Evolutionary conservation across 495 filamentous ascomycete genomes (phyloP).

Genomic region (Hypoxylon rickii): DNA sequence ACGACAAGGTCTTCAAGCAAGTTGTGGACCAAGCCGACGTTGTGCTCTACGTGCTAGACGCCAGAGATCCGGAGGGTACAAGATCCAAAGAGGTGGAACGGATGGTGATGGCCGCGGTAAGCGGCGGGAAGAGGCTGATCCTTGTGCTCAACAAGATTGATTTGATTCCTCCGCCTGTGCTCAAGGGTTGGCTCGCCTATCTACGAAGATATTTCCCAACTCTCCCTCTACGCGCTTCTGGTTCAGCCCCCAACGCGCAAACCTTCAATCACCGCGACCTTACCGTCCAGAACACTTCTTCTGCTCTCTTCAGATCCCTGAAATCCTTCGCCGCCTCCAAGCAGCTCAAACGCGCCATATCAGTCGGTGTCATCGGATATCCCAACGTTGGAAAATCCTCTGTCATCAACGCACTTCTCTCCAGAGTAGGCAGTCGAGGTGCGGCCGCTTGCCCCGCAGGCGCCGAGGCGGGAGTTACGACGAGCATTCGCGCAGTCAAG

Average conservation of each 20-base stretch:
- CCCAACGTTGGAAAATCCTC: slow-evolving; percentile 98
- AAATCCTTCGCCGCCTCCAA: slow-evolving; percentile 86
- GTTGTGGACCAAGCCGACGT: slow-evolving; percentile 91
- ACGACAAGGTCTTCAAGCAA: slow-evolving; percentile 95
- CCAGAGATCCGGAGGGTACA: slow-evolving; percentile 89
- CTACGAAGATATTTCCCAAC: slow-evolving; percentile 92
- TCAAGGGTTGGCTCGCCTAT: slow-evolving; percentile 83
- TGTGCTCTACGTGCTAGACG: slow-evolving; percentile 91
- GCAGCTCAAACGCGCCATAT: slow-evolving; percentile 85
- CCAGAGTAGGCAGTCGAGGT: slow-evolving; percentile 70
- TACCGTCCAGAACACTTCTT: slow-evolving; percentile 82
- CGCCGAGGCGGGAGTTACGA: slow-evolving; percentile 93
- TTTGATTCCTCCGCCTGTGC: slow-evolving; percentile 77
- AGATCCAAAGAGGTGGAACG: slow-evolving; percentile 89
- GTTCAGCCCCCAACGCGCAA: slow-evolving; percentile 80
- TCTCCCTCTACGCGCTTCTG: slow-evolving; percentile 85
- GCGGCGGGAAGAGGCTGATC: slow-evolving; percentile 84
- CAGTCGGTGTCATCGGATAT: slow-evolving; percentile 93
- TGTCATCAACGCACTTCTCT: slow-evolving; percentile 91
- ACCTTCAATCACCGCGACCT: slow-evolving; percentile 91
- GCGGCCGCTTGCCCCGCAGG: slow-evolving; percentile 80
- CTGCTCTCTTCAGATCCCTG: slow-evolving; percentile 84
- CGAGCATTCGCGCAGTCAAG: slow-evolving; percentile 84
- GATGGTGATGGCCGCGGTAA: slow-evolving; percentile 82
- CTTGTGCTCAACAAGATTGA: slow-evolving; percentile 98